Conservation (phyloP, 441 rosid species). For the Syzygium malaccense region DNA sequence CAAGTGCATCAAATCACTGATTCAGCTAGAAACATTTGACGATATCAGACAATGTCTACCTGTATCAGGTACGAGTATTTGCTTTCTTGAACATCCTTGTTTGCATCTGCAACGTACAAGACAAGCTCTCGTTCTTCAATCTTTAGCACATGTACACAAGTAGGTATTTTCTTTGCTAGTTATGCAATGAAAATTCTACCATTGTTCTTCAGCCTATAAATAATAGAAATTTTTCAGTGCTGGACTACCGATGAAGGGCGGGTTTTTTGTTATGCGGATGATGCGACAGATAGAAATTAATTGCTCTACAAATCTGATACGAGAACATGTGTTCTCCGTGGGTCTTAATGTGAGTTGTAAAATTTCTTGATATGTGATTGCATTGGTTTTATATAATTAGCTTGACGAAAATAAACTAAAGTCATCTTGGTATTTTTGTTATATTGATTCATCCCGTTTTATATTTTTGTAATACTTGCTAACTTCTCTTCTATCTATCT, state of each 20-base stretch:
- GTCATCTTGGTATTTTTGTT: background rate
- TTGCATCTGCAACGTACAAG: background rate
- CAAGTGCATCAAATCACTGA: slow-evolving; percentile 48
- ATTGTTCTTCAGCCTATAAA: background rate
- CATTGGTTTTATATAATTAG: background rate
- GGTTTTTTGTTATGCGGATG: background rate
- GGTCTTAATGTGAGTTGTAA: background rate
- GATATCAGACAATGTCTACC: background rate
- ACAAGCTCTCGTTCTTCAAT: background rate
- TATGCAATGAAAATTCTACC: background rate
- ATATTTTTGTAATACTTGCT: background rate
- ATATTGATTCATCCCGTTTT: background rate
- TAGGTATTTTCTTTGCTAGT: background rate
- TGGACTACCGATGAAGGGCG: background rate
- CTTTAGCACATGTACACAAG: background rate
- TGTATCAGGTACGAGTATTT: background rate
- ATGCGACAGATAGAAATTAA: background rate
- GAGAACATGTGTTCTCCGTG: background rate
- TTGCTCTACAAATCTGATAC: background rate
- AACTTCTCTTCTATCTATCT: background rate
- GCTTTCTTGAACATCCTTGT: background rate
- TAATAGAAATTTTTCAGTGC: background rate
- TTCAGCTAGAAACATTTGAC: slow-evolving; percentile 15
- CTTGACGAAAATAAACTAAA: background rate
- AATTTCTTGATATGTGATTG: background rate